A percentile compares a stretch with the other conserved stretches of the same genome.
Evolutionary conservation across 192 early-diverging fungal genomes (phyloP).

Genomic region (Phlyctochytrium planicorne): DNA sequence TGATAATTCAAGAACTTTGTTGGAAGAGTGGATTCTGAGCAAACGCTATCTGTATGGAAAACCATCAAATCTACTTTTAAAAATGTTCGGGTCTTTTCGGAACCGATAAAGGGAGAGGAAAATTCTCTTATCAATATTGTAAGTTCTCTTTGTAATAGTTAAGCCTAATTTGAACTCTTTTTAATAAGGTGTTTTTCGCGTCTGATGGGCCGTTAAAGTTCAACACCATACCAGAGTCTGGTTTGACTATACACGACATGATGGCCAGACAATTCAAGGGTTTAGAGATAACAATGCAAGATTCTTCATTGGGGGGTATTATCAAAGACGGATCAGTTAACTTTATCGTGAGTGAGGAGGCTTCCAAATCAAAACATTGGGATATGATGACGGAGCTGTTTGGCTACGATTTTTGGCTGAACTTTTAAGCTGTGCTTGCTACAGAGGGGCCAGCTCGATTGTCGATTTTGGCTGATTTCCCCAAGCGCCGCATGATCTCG

Average conservation of each 20-base stretch:
- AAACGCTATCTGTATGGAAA: conserved; percentile 57
- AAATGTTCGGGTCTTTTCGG: conserved; percentile 54
- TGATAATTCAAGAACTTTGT: conserved; percentile 70
- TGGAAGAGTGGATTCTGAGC: conserved; percentile 54
- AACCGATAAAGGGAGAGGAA: too few relatives aligned
- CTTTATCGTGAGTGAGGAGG: conserved; percentile 56
- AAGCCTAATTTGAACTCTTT: conserved; percentile 14
- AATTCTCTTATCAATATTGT: too few relatives aligned
- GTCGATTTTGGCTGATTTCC: too few relatives aligned
- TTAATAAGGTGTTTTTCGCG: conserved; percentile 61
- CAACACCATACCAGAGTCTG: conserved; percentile 32
- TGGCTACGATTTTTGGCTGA: conserved; percentile 66
- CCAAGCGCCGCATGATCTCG: too few relatives aligned
- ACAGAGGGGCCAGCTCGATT: too few relatives aligned
- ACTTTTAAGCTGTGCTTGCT: too few relatives aligned
- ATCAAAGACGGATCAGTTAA: too few relatives aligned
- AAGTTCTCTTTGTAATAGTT: too few relatives aligned
- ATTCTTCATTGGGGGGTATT: conserved; percentile 63
- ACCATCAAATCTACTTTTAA: conserved; percentile 60
- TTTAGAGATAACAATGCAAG: conserved; percentile 50
- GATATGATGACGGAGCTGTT: conserved; percentile 68
- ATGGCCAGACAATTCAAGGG: conserved; percentile 64
- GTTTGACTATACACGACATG: conserved; percentile 38
- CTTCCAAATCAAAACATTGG: conserved; percentile 69
- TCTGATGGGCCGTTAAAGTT: conserved; percentile 48